Percentiles rank a stretch among this genome's conserved stretches.
phyloP scores from a whole-genome alignment of 805 yeast species.

The Pichia cabralensis region DNA sequence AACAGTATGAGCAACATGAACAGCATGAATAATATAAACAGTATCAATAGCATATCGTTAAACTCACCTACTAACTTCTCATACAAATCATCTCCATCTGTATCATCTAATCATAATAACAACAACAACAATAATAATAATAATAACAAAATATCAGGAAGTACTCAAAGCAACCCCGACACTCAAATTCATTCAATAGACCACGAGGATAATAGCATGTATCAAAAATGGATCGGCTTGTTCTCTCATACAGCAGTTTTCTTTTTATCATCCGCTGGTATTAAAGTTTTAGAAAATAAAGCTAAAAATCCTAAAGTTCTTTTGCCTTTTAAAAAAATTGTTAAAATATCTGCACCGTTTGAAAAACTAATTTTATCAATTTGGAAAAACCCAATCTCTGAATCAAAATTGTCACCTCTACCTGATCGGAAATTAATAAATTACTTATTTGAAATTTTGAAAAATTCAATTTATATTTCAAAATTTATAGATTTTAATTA shows the following conservation, averaged over 20 bases:
- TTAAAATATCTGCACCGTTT: conserved; percentile 11
- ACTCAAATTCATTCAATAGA: background rate
- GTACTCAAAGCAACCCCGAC: background rate
- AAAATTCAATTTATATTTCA: background rate
- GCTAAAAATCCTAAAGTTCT: conserved; percentile 12
- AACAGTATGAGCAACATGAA: no score
- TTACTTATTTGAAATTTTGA: conserved; percentile 11
- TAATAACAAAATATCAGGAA: background rate
- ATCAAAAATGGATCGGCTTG: conserved; percentile 4
- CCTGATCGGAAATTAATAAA: conserved; percentile 22
- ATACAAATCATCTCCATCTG: background rate
- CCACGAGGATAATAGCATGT: background rate
- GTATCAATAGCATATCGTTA: background rate
- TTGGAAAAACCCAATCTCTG: conserved; percentile 29
- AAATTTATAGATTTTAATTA: conserved; percentile 6
- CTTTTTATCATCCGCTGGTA: conserved; percentile 31
- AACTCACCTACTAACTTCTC: background rate
- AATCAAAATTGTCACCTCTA: conserved; percentile 18
- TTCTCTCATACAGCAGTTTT: conserved; percentile 27
- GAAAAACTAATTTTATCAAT: conserved; percentile 15
- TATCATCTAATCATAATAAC: background rate
- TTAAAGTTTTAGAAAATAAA: conserved; percentile 28
- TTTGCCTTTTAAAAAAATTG: conserved; percentile 18
- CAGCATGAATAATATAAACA: no score
- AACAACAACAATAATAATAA: background rate